Conservation (phyloP, 192 early-diverging fungal genomes). For the Phycomyces blakesleeanus region DNA sequence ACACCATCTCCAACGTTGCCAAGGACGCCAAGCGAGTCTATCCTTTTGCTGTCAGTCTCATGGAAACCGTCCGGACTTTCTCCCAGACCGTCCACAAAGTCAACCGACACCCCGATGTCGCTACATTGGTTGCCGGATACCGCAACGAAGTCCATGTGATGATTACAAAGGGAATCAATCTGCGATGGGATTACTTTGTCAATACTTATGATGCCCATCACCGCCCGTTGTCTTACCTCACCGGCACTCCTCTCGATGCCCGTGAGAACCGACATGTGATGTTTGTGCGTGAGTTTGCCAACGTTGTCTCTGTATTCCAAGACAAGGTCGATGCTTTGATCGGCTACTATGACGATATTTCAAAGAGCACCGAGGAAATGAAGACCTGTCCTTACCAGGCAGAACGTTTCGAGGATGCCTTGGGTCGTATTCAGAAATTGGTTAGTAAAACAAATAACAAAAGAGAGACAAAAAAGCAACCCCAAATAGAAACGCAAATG, state of each 20-base stretch:
- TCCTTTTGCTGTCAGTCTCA: slow-evolving; percentile 95
- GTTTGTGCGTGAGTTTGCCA: slow-evolving; percentile 95
- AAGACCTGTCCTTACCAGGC: slow-evolving; percentile 72
- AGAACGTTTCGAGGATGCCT: slow-evolving; percentile 58
- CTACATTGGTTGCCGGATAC: slow-evolving; percentile 86
- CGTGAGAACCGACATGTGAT: slow-evolving; percentile 84
- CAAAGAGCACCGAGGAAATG: slow-evolving; percentile 78
- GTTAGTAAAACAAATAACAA: slow-evolving; percentile 27
- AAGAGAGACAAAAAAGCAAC: slow-evolving; percentile 3
- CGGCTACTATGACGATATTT: slow-evolving; percentile 78
- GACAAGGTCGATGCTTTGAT: slow-evolving; percentile 90
- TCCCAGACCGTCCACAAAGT: slow-evolving; percentile 79
- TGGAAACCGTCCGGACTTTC: slow-evolving; percentile 93
- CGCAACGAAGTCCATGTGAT: slow-evolving; percentile 89
- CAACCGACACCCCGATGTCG: slow-evolving; percentile 69
- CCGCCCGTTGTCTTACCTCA: slow-evolving; percentile 39
- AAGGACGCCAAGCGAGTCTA: slow-evolving; percentile 97
- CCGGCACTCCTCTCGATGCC: slow-evolving; percentile 47
- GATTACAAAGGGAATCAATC: slow-evolving; percentile 72
- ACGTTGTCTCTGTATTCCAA: slow-evolving; percentile 87
- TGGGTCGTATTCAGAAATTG: slow-evolving; percentile 84
- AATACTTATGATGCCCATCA: slow-evolving; percentile 58
- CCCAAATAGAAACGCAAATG: background rate
- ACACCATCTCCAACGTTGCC: slow-evolving; percentile 83
- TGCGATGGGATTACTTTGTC: slow-evolving; percentile 95